Conservation (phyloP, 441 rosid genomes). For the Eruca vesicaria region DNA sequence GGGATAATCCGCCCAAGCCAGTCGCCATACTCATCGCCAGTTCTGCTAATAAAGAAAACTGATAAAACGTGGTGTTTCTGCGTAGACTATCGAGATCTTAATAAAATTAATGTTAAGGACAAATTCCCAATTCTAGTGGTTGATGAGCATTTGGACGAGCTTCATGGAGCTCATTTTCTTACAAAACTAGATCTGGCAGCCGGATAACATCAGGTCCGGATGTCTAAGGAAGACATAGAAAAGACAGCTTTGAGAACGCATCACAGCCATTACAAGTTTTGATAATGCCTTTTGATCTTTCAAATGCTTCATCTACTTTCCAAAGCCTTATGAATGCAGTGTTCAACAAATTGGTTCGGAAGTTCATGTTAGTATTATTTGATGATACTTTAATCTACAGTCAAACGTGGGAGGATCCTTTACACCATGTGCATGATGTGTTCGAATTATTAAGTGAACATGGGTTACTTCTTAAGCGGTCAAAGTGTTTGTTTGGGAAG, state of each 20-base stretch:
- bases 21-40: neutral
- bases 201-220: neutral
- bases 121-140: neutral
- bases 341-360: neutral
- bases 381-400: neutral
- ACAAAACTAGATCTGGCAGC: neutral
- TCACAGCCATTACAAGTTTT: neutral
- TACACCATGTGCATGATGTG: neutral
- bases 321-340: neutral
- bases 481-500: neutral
- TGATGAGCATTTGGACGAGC: neutral
- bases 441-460: neutral
- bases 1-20: neutral
- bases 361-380: neutral
- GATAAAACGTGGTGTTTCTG: neutral
- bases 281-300: neutral
- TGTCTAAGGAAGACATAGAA: neutral
- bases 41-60: neutral
- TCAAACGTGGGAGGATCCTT: neutral
- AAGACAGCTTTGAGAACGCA: neutral
- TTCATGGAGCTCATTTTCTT: neutral
- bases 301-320: neutral
- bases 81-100: neutral
- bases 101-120: neutral
- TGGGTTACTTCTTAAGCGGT: neutral